Evolutionary conservation across 495 filamentous ascomycete species (phyloP).

Genomic region (Chaetomium fimeti): DNA sequence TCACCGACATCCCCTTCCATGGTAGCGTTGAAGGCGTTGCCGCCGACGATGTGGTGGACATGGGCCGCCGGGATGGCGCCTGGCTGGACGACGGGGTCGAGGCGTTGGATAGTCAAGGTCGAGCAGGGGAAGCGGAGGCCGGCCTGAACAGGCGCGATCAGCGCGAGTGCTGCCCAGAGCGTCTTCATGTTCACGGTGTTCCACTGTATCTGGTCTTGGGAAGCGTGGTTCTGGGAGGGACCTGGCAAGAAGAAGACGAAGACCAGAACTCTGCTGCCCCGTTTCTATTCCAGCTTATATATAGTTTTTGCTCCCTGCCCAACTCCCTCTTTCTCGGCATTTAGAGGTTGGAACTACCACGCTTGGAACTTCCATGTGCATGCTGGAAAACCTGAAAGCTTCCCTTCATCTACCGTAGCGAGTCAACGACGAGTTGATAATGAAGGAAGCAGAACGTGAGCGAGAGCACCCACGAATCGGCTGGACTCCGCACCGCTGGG

Average conservation of each 20-base stretch:
- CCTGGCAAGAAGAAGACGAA: not conserved
- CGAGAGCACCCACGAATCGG: not conserved
- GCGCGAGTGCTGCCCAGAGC: not conserved
- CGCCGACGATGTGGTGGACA: constrained; percentile 51
- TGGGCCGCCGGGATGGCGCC: constrained; percentile 43
- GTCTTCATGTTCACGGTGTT: constrained; percentile 12
- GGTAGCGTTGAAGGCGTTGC: constrained; percentile 51
- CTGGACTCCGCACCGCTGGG: not conserved
- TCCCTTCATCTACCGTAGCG: not conserved
- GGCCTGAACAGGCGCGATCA: constrained; percentile 16
- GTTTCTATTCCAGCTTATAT: not conserved
- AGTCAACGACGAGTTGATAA: not conserved
- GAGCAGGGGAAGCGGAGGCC: constrained; percentile 25
- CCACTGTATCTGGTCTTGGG: not conserved
- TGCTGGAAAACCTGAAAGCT: not conserved
- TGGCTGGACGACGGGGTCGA: constrained; percentile 48
- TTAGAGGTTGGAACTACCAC: not conserved
- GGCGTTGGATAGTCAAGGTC: constrained; percentile 37
- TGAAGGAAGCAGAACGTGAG: not conserved
- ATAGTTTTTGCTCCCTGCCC: not conserved
- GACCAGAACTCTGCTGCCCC: not conserved
- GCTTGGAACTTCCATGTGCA: no score
- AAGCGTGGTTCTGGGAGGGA: not conserved
- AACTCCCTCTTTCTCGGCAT: not conserved
- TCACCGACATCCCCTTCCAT: constrained; percentile 51